Evolutionary conservation across 192 early-diverging fungal species (phyloP).

Genomic region (Chytriomyces hyalinus): DNA sequence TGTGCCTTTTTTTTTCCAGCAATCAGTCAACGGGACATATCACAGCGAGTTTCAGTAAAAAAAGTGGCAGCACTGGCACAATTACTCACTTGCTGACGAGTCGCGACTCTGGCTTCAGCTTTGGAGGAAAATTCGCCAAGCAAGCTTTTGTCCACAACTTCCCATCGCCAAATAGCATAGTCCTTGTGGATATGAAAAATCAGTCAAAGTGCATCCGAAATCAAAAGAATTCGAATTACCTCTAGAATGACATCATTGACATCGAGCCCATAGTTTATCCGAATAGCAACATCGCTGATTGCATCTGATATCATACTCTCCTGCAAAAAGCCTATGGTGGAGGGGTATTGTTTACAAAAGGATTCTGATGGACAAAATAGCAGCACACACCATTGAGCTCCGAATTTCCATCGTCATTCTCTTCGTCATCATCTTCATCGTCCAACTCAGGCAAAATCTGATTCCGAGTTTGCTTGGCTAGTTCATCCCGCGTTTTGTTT

Average conservation of each 20-base stretch:
- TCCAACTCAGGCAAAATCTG: constrained; percentile 14
- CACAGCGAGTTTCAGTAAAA: neutral
- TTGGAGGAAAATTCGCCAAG: neutral
- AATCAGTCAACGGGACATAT: too few species aligned
- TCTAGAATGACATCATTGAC: neutral
- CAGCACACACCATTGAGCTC: neutral
- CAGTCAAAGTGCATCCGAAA: too few species aligned
- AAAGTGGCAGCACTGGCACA: neutral
- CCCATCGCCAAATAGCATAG: constrained; percentile 23
- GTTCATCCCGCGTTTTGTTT: too few species aligned
- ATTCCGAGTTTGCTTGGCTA: too few species aligned
- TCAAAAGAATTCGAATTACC: too few species aligned
- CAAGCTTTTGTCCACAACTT: constrained; percentile 10
- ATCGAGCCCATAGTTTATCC: constrained; percentile 16
- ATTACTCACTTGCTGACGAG: constrained; percentile 9
- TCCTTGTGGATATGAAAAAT: neutral
- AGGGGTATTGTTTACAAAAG: neutral
- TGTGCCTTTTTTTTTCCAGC: too few species aligned
- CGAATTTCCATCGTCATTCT: neutral
- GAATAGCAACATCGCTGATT: constrained; percentile 9
- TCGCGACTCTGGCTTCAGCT: neutral
- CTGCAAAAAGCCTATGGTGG: neutral
- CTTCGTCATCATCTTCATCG: constrained; percentile 14
- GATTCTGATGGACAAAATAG: too few species aligned
- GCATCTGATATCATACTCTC: constrained; percentile 13